These are phyloP conservation scores for Ophiognomonia clavigignenti-juglandacearum DNA, from an alignment of 2,329 filamentous ascomycete genomes.

Conservation along the genomic window DNA sequence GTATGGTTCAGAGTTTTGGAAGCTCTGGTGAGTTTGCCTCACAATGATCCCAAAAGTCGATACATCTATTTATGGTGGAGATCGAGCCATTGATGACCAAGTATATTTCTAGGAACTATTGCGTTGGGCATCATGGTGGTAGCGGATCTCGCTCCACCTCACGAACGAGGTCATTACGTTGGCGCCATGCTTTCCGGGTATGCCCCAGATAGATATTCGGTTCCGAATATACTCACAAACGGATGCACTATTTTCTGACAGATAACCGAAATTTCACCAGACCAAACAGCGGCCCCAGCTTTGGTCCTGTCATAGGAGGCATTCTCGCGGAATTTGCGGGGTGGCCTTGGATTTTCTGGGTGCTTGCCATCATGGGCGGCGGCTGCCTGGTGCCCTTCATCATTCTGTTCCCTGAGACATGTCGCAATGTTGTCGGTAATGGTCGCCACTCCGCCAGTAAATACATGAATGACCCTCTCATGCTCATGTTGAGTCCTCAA, in stretches of 20 bases:
- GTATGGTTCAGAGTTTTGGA: conserved; percentile 1
- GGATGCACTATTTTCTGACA: not conserved
- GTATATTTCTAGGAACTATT: not conserved
- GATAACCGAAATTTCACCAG: not conserved
- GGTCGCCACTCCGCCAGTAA: conserved; percentile 13
- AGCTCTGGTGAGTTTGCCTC: not conserved
- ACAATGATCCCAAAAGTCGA: not conserved
- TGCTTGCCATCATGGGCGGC: conserved; percentile 28
- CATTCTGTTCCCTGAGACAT: conserved; percentile 27
- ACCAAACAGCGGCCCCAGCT: conserved; percentile 3
- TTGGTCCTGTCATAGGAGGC: conserved; percentile 30
- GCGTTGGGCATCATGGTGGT: not conserved
- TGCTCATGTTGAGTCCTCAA: not conserved
- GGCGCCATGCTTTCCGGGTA: not conserved
- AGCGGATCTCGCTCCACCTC: not conserved
- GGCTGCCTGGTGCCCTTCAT: conserved; percentile 17
- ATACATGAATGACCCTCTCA: conserved; percentile 3
- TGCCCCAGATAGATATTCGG: too few species aligned
- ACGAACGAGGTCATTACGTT: not conserved
- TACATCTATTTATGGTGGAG: too few species aligned
- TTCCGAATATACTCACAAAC: not conserved
- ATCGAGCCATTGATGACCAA: not conserved
- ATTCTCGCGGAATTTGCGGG: conserved; percentile 28
- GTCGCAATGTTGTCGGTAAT: conserved; percentile 28
- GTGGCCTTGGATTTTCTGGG: conserved; percentile 36